Evolutionary conservation across 2,329 filamentous ascomycete genomes (phyloP).

Genomic region (Sporothrix luriei): DNA sequence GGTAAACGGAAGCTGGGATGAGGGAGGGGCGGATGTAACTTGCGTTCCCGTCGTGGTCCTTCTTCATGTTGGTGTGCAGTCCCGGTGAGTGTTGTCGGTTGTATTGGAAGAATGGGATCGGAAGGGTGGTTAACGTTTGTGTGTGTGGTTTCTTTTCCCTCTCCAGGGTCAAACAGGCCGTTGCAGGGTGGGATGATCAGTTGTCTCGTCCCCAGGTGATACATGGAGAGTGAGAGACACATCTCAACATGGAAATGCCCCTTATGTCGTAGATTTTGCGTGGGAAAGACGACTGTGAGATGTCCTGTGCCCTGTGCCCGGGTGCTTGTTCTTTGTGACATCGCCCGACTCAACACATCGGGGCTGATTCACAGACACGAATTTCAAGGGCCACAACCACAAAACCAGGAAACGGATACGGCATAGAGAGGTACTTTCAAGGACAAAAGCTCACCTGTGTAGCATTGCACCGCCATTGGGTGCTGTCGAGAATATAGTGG

Average conservation of each 20-base stretch:
- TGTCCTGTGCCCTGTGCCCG: too few species aligned
- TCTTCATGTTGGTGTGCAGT: too few species aligned
- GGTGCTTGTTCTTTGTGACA: too few species aligned
- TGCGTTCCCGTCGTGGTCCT: neutral
- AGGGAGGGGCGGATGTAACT: conserved; percentile 5
- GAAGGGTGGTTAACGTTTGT: neutral
- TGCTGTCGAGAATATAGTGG: neutral
- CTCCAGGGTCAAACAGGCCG: neutral
- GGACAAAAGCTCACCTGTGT: neutral
- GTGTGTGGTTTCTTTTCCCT: neutral
- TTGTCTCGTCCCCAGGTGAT: too few species aligned
- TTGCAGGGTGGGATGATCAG: neutral
- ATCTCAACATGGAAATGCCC: too few species aligned
- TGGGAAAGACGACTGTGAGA: too few species aligned
- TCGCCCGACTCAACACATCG: too few species aligned
- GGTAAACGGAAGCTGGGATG: neutral
- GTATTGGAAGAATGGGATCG: neutral
- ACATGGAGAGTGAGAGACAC: too few species aligned
- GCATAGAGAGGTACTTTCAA: too few species aligned
- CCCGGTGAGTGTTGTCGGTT: neutral
- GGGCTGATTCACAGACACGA: neutral
- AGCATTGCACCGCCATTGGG: neutral
- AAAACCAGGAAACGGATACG: neutral
- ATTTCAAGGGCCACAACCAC: neutral
- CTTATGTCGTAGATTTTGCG: too few species aligned